Base-by-base conservation (phyloP, 805 yeast genomes). In the Kazachstania martiniae region DNA sequence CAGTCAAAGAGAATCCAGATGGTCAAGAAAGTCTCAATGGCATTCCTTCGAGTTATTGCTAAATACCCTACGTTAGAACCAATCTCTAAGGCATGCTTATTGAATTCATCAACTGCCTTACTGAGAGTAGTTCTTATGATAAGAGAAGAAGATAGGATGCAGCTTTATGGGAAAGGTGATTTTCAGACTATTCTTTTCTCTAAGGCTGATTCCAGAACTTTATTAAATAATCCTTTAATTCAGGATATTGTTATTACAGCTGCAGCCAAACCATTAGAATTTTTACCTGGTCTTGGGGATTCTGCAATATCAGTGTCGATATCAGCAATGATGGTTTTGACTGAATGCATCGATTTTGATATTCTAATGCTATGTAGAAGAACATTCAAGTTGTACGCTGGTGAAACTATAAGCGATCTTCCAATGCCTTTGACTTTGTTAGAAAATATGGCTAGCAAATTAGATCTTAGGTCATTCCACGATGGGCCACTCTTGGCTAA, bases 1-100 rank as follows among this genome's bases (percentile, higher is more conserved):
- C 59, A 61, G 1, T 54, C 77, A 0, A 76, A 73, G 37, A 60
- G 60, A 31, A 71, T 71, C 23, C 72, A 71, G 26, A 63, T 73
- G 32, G 67, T 68, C 2, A 68, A 73, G 28, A 68, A 68, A 32
- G 51, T 73, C 4, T 68, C 76, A 8, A 60, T 65, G 29, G 66
- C 61, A 41, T 61, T 74, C 31, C 54, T 73, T 21, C 65, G 63
- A 12, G 38, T 53, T 3, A 53, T 62, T 15, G 61, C 62, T 12
- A 54, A 47, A 12, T 44, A 43, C 16, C 40, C 45, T 2, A 30
- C 40, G 1, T 30, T 51, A 25, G 41, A 46, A 23, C 34, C 55
- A 5, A 44, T 42, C 31, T 57, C 56, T 12, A 57, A 42, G 31
- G 59, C 49, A 32, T 58, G 47, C 38, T 39, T 62, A 25, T 51